Percentiles rank a stretch among this genome's conserved stretches.
phyloP scores from a whole-genome alignment of 192 early-diverging fungal species.

The Rhizophlyctis rosea region DNA sequence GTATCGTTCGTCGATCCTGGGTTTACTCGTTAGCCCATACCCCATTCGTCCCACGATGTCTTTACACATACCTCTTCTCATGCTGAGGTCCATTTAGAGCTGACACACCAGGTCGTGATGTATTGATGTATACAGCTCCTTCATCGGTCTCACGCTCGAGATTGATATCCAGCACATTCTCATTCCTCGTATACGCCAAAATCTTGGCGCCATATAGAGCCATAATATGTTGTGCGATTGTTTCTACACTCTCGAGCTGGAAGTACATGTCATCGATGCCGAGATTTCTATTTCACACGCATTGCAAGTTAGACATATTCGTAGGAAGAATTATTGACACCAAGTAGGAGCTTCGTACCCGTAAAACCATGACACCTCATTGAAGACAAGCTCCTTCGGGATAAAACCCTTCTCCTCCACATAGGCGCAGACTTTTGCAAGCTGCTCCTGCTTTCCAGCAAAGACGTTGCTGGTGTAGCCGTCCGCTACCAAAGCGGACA shows the following conservation, averaged over 20 bases:
- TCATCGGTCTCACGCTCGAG: conserved; percentile 86
- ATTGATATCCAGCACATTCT: conserved; percentile 76
- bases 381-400: conserved; percentile 81
- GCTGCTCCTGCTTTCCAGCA: conserved; percentile 88
- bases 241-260: conserved; percentile 82
- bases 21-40: too few relatives aligned
- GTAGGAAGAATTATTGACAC: not conserved
- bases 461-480: conserved; percentile 74
- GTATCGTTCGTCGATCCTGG: conserved; percentile 86
- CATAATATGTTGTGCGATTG: conserved; percentile 93
- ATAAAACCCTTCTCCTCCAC: conserved; percentile 86
- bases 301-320: too few relatives aligned
- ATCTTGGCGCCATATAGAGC: conserved; percentile 95
- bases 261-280: conserved; percentile 99
- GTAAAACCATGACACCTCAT: conserved; percentile 96
- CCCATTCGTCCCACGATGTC: too few relatives aligned
- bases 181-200: conserved; percentile 84
- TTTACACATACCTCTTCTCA: conserved; percentile 50
- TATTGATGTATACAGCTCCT: conserved; percentile 95
- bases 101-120: conserved; percentile 88
- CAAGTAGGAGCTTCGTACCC: conserved; percentile 55
- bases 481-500: conserved; percentile 10
- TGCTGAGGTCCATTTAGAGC: conserved; percentile 79
- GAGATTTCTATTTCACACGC: conserved; percentile 89
- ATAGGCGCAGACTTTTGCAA: conserved; percentile 78